Evolutionary conservation across 1,284 basidiomycete genomes (phyloP).

Genomic region (Ustilago lituana): DNA sequence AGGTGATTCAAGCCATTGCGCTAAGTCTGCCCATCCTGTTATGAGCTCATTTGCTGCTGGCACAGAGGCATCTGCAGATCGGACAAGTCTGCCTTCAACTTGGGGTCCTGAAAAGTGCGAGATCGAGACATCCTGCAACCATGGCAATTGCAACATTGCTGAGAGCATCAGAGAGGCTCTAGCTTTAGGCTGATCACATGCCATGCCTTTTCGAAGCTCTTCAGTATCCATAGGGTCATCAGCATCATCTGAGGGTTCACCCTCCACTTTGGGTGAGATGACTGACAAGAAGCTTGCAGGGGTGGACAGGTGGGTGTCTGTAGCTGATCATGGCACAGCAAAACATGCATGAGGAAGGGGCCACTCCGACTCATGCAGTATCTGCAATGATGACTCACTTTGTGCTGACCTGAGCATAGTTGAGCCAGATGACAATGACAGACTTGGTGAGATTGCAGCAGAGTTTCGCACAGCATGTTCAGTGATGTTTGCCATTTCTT

Average conservation of each 20-base stretch:
- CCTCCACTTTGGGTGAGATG: not conserved
- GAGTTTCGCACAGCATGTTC: too few relatives aligned
- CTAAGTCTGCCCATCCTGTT: slow-evolving; percentile 13
- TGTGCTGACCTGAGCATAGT: slow-evolving; percentile 5
- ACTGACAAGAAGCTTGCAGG: slow-evolving; percentile 7
- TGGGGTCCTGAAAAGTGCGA: too few relatives aligned
- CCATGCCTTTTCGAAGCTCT: too few relatives aligned
- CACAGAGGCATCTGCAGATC: too few relatives aligned
- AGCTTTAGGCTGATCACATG: too few relatives aligned
- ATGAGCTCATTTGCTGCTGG: not conserved
- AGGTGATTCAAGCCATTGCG: slow-evolving; percentile 16
- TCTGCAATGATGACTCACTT: not conserved
- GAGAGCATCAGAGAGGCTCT: too few relatives aligned
- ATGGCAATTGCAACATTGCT: too few relatives aligned
- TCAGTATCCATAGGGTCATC: too few relatives aligned
- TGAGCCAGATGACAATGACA: not conserved
- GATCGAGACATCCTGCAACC: too few relatives aligned
- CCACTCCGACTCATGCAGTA: slow-evolving; percentile 9
- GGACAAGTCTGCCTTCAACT: too few relatives aligned
- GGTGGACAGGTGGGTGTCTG: not conserved
- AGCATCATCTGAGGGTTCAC: not conserved
- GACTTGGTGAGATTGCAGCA: too few relatives aligned
- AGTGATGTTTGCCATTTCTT: too few relatives aligned
- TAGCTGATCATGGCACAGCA: not conserved
- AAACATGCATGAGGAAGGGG: slow-evolving; percentile 6